Percentiles rank a stretch among this genome's conserved stretches.
Conservation (phyloP, 371 early-diverging fungal species). For the Funneliformis caledonium region DNA sequence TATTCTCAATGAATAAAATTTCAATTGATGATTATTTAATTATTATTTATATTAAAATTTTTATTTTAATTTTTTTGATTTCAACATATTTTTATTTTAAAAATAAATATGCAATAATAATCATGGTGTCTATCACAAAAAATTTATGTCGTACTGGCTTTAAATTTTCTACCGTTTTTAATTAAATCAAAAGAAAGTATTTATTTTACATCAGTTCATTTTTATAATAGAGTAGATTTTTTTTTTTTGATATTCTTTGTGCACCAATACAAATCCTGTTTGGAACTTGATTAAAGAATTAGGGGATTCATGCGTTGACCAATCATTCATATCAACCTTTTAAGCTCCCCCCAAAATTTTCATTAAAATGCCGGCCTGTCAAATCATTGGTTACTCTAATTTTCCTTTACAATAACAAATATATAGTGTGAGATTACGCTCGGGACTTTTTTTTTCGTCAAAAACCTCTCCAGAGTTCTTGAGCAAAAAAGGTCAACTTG, state of each 20-base stretch:
- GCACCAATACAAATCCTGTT: conserved; percentile 21
- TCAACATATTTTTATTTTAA: background rate
- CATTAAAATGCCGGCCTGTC: background rate
- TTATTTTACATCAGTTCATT: background rate
- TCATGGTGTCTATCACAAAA: background rate
- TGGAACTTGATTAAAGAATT: conserved; percentile 18
- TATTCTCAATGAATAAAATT: background rate
- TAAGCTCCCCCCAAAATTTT: background rate
- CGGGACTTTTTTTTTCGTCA: conserved; percentile 1
- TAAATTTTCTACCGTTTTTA: conserved; percentile 21
- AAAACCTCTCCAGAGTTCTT: conserved; percentile 30
- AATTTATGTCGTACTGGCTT: conserved; percentile 12
- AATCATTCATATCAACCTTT: background rate
- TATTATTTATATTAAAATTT: background rate
- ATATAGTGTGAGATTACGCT: background rate
- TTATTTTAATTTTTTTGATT: background rate
- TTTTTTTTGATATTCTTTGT: conserved; percentile 21
- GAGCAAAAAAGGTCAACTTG: conserved; percentile 34
- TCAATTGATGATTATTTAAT: background rate
- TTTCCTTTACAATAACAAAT: conserved; percentile 25
- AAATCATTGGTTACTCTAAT: conserved; percentile 20
- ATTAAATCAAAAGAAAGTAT: background rate
- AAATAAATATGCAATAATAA: background rate
- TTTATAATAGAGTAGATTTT: background rate
- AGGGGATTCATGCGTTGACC: conserved; percentile 8